Evolutionary conservation across 73 alveolate species (phyloP), one percentile per base, ranked within the genome.

Genomic region (Paramecium pentaurelia): DNA sequence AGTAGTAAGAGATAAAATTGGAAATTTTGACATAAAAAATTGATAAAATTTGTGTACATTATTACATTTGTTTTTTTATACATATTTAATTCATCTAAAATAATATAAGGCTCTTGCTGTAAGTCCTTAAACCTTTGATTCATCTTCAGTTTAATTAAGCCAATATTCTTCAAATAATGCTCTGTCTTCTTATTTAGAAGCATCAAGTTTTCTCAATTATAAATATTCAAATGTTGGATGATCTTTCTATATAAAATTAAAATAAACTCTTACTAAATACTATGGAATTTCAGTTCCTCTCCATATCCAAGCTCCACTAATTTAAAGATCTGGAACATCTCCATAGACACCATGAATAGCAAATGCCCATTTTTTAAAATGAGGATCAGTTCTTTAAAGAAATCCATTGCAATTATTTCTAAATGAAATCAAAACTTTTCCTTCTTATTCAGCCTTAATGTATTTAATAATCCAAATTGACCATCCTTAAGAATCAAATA

Each of bases 261-360:
- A 60, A 4, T 12, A 60, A 60, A 8, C 32, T 27, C 6, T 27
- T 93, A 64, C 58, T 9, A 80, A 40, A 49, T 20, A 80, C 18
- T 88, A 77, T 36, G 97, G 98, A 73, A 97, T 89, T 14, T 92
- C 98, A 6, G 90, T 90, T 30, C 99, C 99, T 97, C 98, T 96
- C 70, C 70, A 54, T 18, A 54, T 54, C 98, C 97, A 96, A 59
- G 96, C 97, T 49, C 99, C 99, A 86, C 93, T 93, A 47, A 97
- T 95, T 84, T 98, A 97, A 37, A 96, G 96, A 77, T 92, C 88
- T 37, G 98, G 99, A 70, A 95, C 99, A 22, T 92, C 98, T 12
- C 99, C 99, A 89, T 95, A 95, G 71, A 98, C 96, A 60, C 98
- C 97, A 54, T 93, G 94, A 16, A 92, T 94, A 37, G 98, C 99